Conservation (phyloP, 371 early-diverging fungal species). For the Homolaphlyctis polyrhiza region DNA sequence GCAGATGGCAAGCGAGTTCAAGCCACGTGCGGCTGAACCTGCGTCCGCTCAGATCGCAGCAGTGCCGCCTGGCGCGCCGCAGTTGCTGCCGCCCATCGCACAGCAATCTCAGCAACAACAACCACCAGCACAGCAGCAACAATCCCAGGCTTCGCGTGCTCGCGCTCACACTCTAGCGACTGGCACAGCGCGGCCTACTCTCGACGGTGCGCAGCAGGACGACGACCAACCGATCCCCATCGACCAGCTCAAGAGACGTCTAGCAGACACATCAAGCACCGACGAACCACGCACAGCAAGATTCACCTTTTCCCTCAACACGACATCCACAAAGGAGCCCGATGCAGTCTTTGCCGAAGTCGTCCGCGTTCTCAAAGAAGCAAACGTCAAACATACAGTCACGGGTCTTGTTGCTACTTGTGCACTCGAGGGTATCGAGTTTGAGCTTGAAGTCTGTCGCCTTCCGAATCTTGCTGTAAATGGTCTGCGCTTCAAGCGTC, state of each 20-base stretch:
- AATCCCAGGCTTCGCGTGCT: constrained; percentile 7
- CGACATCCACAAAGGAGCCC: constrained; percentile 47
- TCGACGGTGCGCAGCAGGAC: background rate
- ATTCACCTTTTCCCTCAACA: constrained; percentile 45
- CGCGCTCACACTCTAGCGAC: background rate
- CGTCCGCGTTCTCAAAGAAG: constrained; percentile 28
- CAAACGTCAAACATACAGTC: constrained; percentile 24
- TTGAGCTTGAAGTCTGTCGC: constrained; percentile 53
- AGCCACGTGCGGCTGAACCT: background rate
- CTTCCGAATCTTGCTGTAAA: constrained; percentile 40
- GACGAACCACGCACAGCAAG: constrained; percentile 40
- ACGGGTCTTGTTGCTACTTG: constrained; percentile 28
- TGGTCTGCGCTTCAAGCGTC: constrained; percentile 45
- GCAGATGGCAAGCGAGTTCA: constrained; percentile 13
- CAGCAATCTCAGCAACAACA: background rate
- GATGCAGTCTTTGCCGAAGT: constrained; percentile 37
- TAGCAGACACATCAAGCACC: constrained; percentile 8
- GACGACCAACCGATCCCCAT: constrained; percentile 11
- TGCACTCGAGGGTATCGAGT: constrained; percentile 30
- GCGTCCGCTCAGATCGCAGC: constrained; percentile 10
- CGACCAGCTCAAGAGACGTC: constrained; percentile 18
- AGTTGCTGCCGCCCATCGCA: constrained; percentile 14
- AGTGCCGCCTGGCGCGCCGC: constrained; percentile 11
- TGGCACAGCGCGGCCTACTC: constrained; percentile 6
- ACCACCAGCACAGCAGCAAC: constrained; percentile 5